Percentiles rank a stretch among this genome's conserved stretches.
Evolutionary conservation across 495 filamentous ascomycete genomes (phyloP).

Genomic region (Penicillium manginii): DNA sequence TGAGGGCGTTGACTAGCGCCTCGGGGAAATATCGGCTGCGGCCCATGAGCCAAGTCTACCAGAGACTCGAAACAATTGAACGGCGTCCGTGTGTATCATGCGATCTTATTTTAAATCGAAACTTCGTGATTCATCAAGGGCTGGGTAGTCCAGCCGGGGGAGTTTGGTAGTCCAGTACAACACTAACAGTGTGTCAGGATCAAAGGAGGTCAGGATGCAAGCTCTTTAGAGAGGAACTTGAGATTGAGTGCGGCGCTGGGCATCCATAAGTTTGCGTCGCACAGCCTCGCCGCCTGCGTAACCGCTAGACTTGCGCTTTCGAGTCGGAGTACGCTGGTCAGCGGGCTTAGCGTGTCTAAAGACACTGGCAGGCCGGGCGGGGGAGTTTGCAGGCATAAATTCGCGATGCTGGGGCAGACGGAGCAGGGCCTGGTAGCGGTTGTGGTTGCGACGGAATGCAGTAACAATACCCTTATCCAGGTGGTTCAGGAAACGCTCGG

Average conservation of each 20-base stretch:
- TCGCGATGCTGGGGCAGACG: constrained; percentile 61
- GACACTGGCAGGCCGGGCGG: constrained; percentile 49
- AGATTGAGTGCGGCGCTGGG: constrained; percentile 36
- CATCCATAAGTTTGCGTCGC: constrained; percentile 53
- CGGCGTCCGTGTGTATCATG: constrained; percentile 33
- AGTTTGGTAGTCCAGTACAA: not conserved
- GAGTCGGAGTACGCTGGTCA: constrained; percentile 47
- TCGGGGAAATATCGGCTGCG: not conserved
- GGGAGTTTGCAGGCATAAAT: constrained; percentile 54
- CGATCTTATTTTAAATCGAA: constrained; percentile 26
- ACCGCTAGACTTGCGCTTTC: constrained; percentile 46
- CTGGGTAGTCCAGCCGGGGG: not conserved
- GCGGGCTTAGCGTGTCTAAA: constrained; percentile 49
- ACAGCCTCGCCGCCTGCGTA: constrained; percentile 48
- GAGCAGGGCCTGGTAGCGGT: constrained; percentile 68
- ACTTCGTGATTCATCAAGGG: constrained; percentile 20
- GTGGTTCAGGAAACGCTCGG: constrained; percentile 65
- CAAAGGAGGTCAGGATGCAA: not conserved
- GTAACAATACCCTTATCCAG: constrained; percentile 72
- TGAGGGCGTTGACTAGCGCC: not conserved
- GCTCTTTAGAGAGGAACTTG: constrained; percentile 42
- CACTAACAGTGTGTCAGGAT: constrained; percentile 1
- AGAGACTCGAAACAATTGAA: constrained; percentile 30
- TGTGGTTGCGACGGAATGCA: constrained; percentile 79
- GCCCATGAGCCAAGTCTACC: constrained; percentile 29